A percentile compares a stretch with the other conserved stretches of the same genome.
Conservation (phyloP, 2,329 filamentous ascomycete species). For the Curvularia sp. region DNA sequence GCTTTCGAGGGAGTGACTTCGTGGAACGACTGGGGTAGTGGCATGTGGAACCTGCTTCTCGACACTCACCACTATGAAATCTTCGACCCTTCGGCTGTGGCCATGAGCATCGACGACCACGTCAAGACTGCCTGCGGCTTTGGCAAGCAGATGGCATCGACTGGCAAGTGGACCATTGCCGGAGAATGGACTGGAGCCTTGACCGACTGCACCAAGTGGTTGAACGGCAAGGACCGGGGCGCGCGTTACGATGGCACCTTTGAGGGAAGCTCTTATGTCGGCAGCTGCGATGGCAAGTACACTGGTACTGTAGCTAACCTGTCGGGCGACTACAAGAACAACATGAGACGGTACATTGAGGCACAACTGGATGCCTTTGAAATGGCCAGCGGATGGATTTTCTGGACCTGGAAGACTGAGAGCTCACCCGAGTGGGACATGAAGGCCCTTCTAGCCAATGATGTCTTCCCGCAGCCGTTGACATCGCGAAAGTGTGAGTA, state of each 20-base stretch:
- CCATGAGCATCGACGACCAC: conserved; percentile 50
- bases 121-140: conserved; percentile 54
- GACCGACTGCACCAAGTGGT: conserved; percentile 58
- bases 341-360: conserved; percentile 55
- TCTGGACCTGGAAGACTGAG: conserved; percentile 61
- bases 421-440: conserved; percentile 59
- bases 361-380: conserved; percentile 58
- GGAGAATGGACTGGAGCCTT: conserved; percentile 58
- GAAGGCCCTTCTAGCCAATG: conserved; percentile 52
- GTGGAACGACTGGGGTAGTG: conserved; percentile 55
- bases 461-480: conserved; percentile 59
- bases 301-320: conserved; percentile 53
- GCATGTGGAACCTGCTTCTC: conserved; percentile 54
- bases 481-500: conserved; percentile 49
- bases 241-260: conserved; percentile 56
- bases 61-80: conserved; percentile 60
- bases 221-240: conserved; percentile 57
- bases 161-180: conserved; percentile 56
- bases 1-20: conserved; percentile 54
- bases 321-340: conserved; percentile 51
- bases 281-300: conserved; percentile 55
- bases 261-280: conserved; percentile 49
- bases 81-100: conserved; percentile 50
- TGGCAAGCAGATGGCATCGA: conserved; percentile 55
- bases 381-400: conserved; percentile 58